Evolutionary conservation across 1,284 basidiomycete species (phyloP).

Genomic region (Moesziomyces parantarcticus): DNA sequence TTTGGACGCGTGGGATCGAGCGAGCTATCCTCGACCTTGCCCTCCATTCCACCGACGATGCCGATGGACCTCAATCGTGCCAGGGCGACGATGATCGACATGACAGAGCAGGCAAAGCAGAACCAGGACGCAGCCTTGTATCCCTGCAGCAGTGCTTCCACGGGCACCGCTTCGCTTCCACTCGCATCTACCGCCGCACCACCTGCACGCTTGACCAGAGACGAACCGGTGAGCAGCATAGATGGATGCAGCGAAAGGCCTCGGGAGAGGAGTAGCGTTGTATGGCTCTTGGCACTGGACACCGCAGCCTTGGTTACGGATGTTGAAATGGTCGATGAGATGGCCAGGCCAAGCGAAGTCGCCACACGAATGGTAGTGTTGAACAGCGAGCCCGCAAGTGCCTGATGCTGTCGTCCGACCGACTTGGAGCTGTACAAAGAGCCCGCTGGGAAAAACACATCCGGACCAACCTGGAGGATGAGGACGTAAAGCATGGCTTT

Average conservation of each 20-base stretch:
- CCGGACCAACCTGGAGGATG: slow-evolving; percentile 69
- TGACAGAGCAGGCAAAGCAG: slow-evolving; percentile 43
- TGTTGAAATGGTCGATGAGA: slow-evolving; percentile 55
- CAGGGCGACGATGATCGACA: slow-evolving; percentile 45
- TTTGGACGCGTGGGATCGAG: slow-evolving; percentile 1
- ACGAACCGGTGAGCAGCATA: slow-evolving; percentile 22
- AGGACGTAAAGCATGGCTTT: slow-evolving; percentile 82
- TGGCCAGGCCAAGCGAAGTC: slow-evolving; percentile 58
- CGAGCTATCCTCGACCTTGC: slow-evolving; percentile 33
- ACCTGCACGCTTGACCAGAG: slow-evolving; percentile 11
- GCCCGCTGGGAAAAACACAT: slow-evolving; percentile 55
- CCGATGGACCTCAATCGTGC: slow-evolving; percentile 45
- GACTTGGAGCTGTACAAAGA: slow-evolving; percentile 50
- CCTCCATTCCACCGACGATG: slow-evolving; percentile 49
- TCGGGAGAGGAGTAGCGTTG: slow-evolving; percentile 10
- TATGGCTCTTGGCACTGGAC: slow-evolving; percentile 8
- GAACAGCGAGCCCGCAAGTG: slow-evolving; percentile 61
- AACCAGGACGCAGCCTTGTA: slow-evolving; percentile 58
- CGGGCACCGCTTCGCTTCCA: not conserved
- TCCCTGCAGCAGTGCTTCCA: slow-evolving; percentile 39
- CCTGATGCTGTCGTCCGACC: slow-evolving; percentile 49
- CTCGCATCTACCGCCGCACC: slow-evolving; percentile 2
- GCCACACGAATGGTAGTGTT: slow-evolving; percentile 58
- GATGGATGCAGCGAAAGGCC: slow-evolving; percentile 13
- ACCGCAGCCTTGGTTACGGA: slow-evolving; percentile 40